Evolutionary conservation across 176 grass and related monocot species (phyloP), one percentile per base, ranked within the genome.

Genomic region (Triticum urartu): DNA sequence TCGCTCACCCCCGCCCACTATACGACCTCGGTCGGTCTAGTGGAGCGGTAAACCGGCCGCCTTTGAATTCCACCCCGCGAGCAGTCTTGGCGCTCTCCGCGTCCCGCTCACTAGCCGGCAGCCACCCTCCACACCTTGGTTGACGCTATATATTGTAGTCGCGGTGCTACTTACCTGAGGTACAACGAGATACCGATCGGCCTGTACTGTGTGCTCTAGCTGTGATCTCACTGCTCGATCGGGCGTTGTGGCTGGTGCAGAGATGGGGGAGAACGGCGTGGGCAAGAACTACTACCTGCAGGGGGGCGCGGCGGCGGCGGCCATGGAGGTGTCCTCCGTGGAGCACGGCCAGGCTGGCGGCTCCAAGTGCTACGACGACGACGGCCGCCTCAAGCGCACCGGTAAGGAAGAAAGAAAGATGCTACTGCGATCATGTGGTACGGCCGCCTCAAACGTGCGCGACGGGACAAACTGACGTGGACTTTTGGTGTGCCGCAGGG

Each of bases 361-460:
- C 24, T 94, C 94, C 40, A 99, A 97, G 85, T 93, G 90, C 67
- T 94, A 81, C 38, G 97, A 99, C 69, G 94, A 99, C 22, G 97
- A 99, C 64, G 97, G 94, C 63, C 94, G 92, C 67, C 90, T 91
- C 79, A 97, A 97, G 82, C 88, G 97, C 13, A 93, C 92, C 4
- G 94, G 97, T 88, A 82, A 60, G 97, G 81, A 81, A 64, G 77
- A 34, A 34, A 5, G 33, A 6, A 14, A 2, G 11, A 5, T 3
- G 63, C 2, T 67, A 65, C 12, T 30, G 11, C 13, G 38, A 39
- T 39, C 38, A 39, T 39, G 38, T 9, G 38, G 38, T 39, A 39
- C 38, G 38, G 5, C 48, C 5, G 1, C 11, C 47, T 50, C 48
- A 14, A 13, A 3, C 28, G 14, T 68, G 21, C 17, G 17, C 21